phyloP scores from a whole-genome alignment of 192 early-diverging fungal species.

The Geosiphon pyriformis region DNA sequence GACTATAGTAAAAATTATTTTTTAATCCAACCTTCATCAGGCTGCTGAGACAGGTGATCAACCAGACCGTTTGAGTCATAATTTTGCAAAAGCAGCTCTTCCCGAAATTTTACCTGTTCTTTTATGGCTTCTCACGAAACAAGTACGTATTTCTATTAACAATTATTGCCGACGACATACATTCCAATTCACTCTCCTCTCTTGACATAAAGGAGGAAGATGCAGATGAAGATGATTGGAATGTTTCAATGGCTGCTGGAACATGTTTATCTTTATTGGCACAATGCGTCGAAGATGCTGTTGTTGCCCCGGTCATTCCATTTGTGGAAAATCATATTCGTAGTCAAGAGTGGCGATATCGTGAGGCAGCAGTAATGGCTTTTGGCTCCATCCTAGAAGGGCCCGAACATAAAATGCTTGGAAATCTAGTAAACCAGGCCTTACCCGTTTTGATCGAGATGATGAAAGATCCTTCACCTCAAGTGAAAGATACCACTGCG shows the following conservation, averaged over 20 bases:
- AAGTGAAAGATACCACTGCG: slow-evolving; percentile 96
- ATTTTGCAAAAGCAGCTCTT: slow-evolving; percentile 76
- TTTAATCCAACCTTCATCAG: no score
- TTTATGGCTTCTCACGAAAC: slow-evolving; percentile 86
- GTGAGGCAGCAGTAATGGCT: slow-evolving; percentile 96
- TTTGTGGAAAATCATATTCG: slow-evolving; percentile 87
- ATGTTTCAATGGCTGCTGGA: slow-evolving; percentile 93
- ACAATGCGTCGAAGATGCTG: slow-evolving; percentile 70
- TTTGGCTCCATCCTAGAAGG: slow-evolving; percentile 99
- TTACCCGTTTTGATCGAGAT: slow-evolving; percentile 83
- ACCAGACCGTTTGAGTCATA: slow-evolving; percentile 47
- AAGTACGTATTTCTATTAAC: slow-evolving; percentile 28
- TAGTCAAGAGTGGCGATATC: slow-evolving; percentile 84
- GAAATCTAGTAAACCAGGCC: slow-evolving; percentile 74
- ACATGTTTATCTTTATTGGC: slow-evolving; percentile 90
- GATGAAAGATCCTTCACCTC: slow-evolving; percentile 79
- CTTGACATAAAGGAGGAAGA: slow-evolving; percentile 73
- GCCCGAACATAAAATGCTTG: slow-evolving; percentile 58
- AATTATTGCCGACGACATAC: neutral
- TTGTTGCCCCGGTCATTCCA: slow-evolving; percentile 80
- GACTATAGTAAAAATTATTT: no score
- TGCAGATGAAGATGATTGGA: slow-evolving; percentile 99
- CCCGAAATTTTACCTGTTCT: slow-evolving; percentile 82
- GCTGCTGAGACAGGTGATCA: slow-evolving; percentile 45
- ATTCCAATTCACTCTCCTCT: neutral